A percentile compares a stretch with the other conserved stretches of the same genome.
phyloP scores from a whole-genome alignment of 116 monocot species.

The Cymodocea nodosa region DNA sequence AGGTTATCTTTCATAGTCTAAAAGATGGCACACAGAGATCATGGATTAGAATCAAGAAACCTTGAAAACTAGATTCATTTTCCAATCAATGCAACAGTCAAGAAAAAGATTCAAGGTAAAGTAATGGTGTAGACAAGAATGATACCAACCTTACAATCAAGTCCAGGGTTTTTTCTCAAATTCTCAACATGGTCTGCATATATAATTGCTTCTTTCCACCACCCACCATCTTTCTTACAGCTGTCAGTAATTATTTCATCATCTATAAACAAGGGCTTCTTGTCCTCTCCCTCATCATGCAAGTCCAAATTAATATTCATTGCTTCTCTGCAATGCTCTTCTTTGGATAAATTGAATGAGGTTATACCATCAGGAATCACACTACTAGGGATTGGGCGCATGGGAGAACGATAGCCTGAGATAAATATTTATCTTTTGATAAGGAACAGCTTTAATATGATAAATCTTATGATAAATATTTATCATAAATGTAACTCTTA shows the following conservation, averaged over 20 bases:
- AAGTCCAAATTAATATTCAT: conserved; percentile 6
- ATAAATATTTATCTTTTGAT: conserved; percentile 3
- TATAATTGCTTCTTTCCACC: conserved; percentile 24
- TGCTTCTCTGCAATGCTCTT: conserved; percentile 10
- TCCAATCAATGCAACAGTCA: not conserved
- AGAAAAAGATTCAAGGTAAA: no score
- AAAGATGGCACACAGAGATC: not conserved
- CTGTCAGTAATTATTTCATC: conserved; percentile 8
- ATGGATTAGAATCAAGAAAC: not conserved
- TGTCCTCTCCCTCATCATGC: not conserved
- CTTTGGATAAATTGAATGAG: conserved; percentile 17
- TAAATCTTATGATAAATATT: not conserved
- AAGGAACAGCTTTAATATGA: not conserved
- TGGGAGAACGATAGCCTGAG: conserved; percentile 80
- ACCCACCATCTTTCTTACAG: conserved; percentile 13
- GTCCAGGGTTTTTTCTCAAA: conserved; percentile 1
- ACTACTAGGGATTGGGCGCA: conserved; percentile 67
- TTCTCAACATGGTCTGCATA: conserved; percentile 15
- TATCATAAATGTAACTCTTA: not conserved
- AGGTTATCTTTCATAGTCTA: no score
- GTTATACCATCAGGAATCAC: conserved; percentile 25
- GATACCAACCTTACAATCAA: conserved; percentile 6
- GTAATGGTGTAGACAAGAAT: not conserved
- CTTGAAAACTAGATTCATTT: not conserved
- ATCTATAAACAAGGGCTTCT: not conserved